A percentile compares a stretch with the other conserved stretches of the same genome.
Evolutionary conservation across 352 stramenopile species (phyloP).

Genomic region (Phytophthora multivora): DNA sequence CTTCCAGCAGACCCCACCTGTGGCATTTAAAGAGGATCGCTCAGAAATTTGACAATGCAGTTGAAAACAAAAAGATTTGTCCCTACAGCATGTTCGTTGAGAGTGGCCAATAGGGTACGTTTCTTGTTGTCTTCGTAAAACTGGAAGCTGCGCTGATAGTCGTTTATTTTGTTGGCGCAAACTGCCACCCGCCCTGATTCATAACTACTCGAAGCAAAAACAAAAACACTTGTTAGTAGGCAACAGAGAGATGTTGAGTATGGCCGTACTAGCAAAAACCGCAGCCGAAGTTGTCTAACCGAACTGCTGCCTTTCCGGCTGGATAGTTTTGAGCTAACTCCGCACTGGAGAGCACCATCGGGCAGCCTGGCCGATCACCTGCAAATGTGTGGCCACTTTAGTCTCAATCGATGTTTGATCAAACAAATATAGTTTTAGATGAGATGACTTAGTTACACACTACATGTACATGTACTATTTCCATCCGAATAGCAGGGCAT

Average conservation of each 20-base stretch:
- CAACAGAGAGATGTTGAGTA: neutral
- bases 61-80: neutral
- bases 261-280: conserved; percentile 72
- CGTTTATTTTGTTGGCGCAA: conserved; percentile 75
- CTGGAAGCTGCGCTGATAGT: conserved; percentile 64
- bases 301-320: conserved; percentile 54
- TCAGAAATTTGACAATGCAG: neutral
- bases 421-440: neutral
- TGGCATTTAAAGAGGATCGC: neutral
- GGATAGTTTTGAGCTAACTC: conserved; percentile 39
- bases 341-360: conserved; percentile 7
- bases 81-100: conserved; percentile 75
- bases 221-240: neutral
- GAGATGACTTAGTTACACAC: no score
- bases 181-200: conserved; percentile 65
- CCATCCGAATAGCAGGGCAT: no score
- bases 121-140: conserved; percentile 73
- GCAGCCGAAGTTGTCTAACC: conserved; percentile 58
- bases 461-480: no score
- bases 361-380: no score
- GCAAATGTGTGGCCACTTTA: no score
- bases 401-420: no score
- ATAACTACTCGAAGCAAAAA: conserved; percentile 38
- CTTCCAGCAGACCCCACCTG: conserved; percentile 65
- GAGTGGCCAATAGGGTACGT: conserved; percentile 55